Evolutionary conservation across 805 yeast species (phyloP).

Genomic region (Zygoascus ofunaensis): DNA sequence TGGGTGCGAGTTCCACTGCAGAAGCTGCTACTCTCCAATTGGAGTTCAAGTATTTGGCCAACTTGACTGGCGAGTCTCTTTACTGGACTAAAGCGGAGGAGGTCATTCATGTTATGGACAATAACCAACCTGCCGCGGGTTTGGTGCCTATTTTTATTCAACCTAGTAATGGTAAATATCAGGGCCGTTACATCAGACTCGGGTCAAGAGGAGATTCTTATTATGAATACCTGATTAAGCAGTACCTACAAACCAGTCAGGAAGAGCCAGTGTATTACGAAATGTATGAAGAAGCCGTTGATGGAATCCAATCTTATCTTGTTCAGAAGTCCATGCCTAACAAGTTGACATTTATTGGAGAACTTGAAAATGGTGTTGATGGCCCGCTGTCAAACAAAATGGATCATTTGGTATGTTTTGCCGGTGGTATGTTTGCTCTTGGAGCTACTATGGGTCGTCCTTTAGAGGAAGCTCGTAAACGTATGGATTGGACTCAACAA

Average conservation of each 20-base stretch:
- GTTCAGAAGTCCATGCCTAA: conserved; percentile 52
- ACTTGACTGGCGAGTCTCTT: conserved; percentile 65
- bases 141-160: conserved; percentile 72
- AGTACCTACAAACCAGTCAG: conserved; percentile 67
- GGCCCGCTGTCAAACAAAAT: conserved; percentile 59
- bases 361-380: conserved; percentile 58
- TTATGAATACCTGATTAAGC: conserved; percentile 81
- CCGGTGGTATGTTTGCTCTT: conserved; percentile 79
- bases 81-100: conserved; percentile 76
- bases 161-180: conserved; percentile 65
- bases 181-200: conserved; percentile 57
- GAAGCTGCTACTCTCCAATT: conserved; percentile 82
- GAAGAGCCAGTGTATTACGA: conserved; percentile 51
- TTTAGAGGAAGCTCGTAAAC: conserved; percentile 44
- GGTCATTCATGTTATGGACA: conserved; percentile 61
- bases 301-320: conserved; percentile 65
- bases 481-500: conserved; percentile 43
- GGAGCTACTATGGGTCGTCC: conserved; percentile 79
- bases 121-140: conserved; percentile 57
- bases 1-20: conserved; percentile 81
- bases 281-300: conserved; percentile 69
- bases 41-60: conserved; percentile 75
- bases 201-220: conserved; percentile 93
- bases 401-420: conserved; percentile 90
- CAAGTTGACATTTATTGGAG: conserved; percentile 64